phyloP scores from a whole-genome alignment of 148 eudicot genomes.

The Persicaria tinctoria region DNA sequence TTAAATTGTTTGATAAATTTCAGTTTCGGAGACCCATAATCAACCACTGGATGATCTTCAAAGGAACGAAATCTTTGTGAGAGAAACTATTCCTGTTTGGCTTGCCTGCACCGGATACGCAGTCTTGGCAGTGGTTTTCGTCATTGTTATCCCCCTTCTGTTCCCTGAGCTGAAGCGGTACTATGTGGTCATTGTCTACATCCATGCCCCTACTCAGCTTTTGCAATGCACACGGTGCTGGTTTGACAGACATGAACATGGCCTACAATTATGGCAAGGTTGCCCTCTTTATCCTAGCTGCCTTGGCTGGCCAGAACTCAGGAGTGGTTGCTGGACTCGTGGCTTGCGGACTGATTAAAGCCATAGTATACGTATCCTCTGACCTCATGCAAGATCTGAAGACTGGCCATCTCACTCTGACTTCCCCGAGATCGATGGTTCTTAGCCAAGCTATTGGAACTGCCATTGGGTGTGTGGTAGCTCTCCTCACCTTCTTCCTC shows the following conservation, averaged over 20 bases:
- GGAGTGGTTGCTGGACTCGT: slow-evolving; percentile 86
- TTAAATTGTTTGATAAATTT: background rate
- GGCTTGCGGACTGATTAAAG: slow-evolving; percentile 77
- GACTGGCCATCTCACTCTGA: slow-evolving; percentile 72
- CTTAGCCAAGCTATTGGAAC: slow-evolving; percentile 81
- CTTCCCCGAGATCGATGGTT: slow-evolving; percentile 85
- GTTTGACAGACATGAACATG: slow-evolving; percentile 91
- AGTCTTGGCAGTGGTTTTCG: slow-evolving; percentile 47
- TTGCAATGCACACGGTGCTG: slow-evolving; percentile 92
- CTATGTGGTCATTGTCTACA: slow-evolving; percentile 52
- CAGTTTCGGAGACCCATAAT: slow-evolving; percentile 35
- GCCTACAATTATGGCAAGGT: slow-evolving; percentile 91
- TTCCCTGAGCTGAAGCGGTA: slow-evolving; percentile 85
- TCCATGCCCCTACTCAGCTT: slow-evolving; percentile 80
- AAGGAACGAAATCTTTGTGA: slow-evolving; percentile 49
- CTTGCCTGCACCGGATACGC: slow-evolving; percentile 58
- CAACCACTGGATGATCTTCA: slow-evolving; percentile 40
- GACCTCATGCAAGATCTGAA: slow-evolving; percentile 87
- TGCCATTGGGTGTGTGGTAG: slow-evolving; percentile 76
- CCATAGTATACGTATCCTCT: slow-evolving; percentile 70
- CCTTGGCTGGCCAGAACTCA: slow-evolving; percentile 40
- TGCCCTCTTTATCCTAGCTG: slow-evolving; percentile 70
- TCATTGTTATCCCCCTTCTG: slow-evolving; percentile 61
- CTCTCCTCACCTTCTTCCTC: slow-evolving; percentile 58
- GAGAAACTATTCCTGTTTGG: slow-evolving; percentile 72